phyloP scores from a whole-genome alignment of 2,329 filamentous ascomycete genomes.

The Fusarium poae region DNA sequence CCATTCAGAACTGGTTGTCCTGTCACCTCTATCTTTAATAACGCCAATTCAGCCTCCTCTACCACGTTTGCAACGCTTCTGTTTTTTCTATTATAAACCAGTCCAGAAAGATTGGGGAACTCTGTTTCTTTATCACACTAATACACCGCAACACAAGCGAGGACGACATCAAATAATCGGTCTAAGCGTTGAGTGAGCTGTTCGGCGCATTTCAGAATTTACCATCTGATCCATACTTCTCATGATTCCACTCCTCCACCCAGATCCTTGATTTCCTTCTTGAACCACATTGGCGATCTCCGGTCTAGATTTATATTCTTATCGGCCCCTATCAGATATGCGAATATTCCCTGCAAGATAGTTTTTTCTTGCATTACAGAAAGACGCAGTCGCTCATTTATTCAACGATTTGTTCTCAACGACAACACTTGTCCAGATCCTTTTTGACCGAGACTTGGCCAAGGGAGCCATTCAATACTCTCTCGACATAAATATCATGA shows the following conservation, averaged over 20 bases:
- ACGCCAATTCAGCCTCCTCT: conserved; percentile 11
- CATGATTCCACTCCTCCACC: conserved; percentile 26
- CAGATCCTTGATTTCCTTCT: conserved; percentile 15
- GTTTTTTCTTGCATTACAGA: conserved; percentile 2
- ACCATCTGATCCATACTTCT: conserved; percentile 20
- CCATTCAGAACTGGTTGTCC: conserved; percentile 29
- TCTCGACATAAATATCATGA: conserved; percentile 23
- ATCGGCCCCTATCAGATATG: conserved; percentile 26
- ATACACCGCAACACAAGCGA: conserved; percentile 38
- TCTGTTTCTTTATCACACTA: conserved; percentile 7
- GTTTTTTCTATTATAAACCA: conserved; percentile 13
- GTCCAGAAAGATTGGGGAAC: conserved; percentile 21
- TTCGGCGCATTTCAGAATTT: conserved; percentile 28
- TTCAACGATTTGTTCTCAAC: neutral
- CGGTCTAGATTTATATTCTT: conserved; percentile 13
- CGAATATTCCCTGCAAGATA: conserved; percentile 17
- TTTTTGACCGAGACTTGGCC: neutral
- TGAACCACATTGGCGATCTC: conserved; percentile 8
- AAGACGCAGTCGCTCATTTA: neutral
- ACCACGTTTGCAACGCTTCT: conserved; percentile 12
- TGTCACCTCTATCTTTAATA: conserved; percentile 27
- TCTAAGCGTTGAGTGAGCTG: conserved; percentile 21
- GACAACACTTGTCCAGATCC: neutral
- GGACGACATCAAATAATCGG: conserved; percentile 28
- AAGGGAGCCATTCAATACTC: neutral